Base-by-base conservation (phyloP, 192 early-diverging fungal genomes). In the Linnemannia schmuckeri region DNA sequence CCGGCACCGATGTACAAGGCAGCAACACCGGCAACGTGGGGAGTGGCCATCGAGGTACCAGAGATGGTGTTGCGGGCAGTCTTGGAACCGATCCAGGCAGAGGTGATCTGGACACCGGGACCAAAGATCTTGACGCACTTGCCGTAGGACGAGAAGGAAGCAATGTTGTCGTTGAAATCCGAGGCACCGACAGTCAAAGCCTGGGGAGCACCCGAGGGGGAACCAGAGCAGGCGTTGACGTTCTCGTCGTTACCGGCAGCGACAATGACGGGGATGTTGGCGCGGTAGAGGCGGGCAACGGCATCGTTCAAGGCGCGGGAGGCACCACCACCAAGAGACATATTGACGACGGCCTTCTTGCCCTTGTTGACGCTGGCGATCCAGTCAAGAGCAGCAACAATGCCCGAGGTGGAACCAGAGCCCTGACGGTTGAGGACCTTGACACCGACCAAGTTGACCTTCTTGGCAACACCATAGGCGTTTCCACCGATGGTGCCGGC, bases 81-180 rank as follows among this genome's bases (percentile, higher is more conserved):
- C 70, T 93, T 93, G 88, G 93, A 91, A 66, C 92, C 93, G 83
- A 94, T 95, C 93, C 93, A 98, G 74, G 94, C 94, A 63, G 94
- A 96, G 72, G 92, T 93, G 77, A 99, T 96, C 79, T 95, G 91
- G 63, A 95, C 94, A 70, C 97, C 97, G 24, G 99, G 99, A 54
- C 97, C 98, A 88, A 97, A 96, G 77, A 99, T 93, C 84, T 97
- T 95, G 37, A 98, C 97, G 91, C 99, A 99, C 86, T 93, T 94
- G 75, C 99, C 99, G 70, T 88, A 93, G 83, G 96, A 95, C 4
- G 97, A 97, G 89, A 97, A 96, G 82, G 88, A 85, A 30, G 96
- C 96, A 71, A 97, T 89, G 35, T 84, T 87, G 88, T 99, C 97
- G 15, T 84, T 89, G 54, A 90, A 92, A 85, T 97, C 94, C 35